Evolutionary conservation across 305 asterid genomes (phyloP), one percentile per base, ranked within the genome.

Genomic region (Striga hermonthica): DNA sequence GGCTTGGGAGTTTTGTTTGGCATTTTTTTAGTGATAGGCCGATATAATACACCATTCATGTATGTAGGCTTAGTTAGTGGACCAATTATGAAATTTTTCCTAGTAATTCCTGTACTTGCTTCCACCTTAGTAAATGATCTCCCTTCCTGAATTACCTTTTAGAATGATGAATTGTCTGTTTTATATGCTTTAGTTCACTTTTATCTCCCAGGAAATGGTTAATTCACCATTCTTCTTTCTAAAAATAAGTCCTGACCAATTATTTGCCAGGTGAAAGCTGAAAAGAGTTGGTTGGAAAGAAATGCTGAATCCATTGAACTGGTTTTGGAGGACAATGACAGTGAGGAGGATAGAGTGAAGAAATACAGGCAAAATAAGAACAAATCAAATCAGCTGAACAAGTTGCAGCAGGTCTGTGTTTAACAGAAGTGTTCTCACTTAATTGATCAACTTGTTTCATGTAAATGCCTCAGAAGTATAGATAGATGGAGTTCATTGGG

Each of bases 261-360:
- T 74, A 43, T 28, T 14, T 47, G 56, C 65, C 86, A 90, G 99
- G 93, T 83, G 57, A 90, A 88, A 75, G 99, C 99, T 62, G 85
- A 82, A 71, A 85, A 74, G 71, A 84, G 70, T 65, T 94, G 99
- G 99, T 76, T 91, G 67, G 87, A 88, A 74, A 82, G 86, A 53
- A 85, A 87, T 75, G 99, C 99, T 34, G 89, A 88, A 76, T 84
- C 86, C 9, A 62, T 91, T 72, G 99, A 83, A 78, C 60, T 94
- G 71, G 70, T 71, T 78, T 70, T 88, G 87, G 99, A 90, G 35
- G 93, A 90, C 35, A 54, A 77, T 81, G 96, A 88, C 15, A 94
- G 98, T 57, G 99, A 90, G 75, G 99, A 86, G 63, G 99, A 94
- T 62, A 83, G 83, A 74, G 90, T 81, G 79, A 84, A 81, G 80